Percentiles rank a stretch among this genome's conserved stretches.
Evolutionary conservation across 805 yeast genomes (phyloP).

Genomic region (Dipodascopsis tothii): DNA sequence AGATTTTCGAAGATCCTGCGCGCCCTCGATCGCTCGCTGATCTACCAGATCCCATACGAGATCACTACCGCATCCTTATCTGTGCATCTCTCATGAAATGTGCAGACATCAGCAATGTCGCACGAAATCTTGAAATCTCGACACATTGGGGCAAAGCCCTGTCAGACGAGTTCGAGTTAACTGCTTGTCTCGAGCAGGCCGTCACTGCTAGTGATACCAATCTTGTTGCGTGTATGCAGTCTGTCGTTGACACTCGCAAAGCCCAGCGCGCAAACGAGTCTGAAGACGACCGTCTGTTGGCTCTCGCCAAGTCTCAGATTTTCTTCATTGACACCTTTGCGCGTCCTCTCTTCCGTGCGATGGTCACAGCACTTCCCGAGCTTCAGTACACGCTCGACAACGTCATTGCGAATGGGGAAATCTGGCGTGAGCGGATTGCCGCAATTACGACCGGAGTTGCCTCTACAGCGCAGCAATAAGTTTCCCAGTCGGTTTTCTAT

Average conservation of each 20-base stretch:
- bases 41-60: neutral
- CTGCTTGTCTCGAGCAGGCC: no score
- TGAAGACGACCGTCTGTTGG: no score
- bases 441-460: no score
- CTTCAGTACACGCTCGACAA: conserved; percentile 28
- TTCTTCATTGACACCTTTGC: conserved; percentile 83
- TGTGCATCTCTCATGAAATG: conserved; percentile 74
- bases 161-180: conserved; percentile 52
- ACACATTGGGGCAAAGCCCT: conserved; percentile 83
- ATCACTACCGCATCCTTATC: conserved; percentile 35
- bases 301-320: conserved; percentile 62
- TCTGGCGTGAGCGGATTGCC: conserved; percentile 9
- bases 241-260: neutral
- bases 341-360: conserved; percentile 59
- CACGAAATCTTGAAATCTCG: conserved; percentile 67
- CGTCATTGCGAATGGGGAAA: conserved; percentile 4
- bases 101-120: conserved; percentile 92
- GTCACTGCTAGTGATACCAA: no score
- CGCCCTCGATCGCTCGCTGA: no score
- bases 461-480: no score
- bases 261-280: no score
- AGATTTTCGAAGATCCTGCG: neutral
- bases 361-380: conserved; percentile 55
- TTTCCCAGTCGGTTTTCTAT: no score
- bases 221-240: no score